Conservation (phyloP, 192 early-diverging fungal genomes). For the Mortierella claussenii region DNA sequence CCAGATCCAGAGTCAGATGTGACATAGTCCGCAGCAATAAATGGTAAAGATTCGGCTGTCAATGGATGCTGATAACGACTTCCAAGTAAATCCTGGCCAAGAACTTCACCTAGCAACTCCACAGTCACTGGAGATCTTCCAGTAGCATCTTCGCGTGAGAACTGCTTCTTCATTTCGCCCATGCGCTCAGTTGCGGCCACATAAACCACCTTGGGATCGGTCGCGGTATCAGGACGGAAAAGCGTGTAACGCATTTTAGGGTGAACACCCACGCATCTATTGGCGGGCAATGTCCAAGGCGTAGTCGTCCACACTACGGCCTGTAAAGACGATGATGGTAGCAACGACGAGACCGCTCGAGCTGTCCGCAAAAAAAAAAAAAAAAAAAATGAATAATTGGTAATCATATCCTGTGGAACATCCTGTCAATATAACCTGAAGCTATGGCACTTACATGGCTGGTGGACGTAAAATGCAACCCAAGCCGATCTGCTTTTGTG, state of each 20-base stretch:
- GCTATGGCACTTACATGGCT: constrained; percentile 56
- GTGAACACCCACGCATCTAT: constrained; percentile 55
- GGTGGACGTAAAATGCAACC: constrained; percentile 66
- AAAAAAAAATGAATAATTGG: constrained; percentile 7
- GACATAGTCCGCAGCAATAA: constrained; percentile 75
- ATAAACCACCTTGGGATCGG: constrained; percentile 21
- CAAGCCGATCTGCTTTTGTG: constrained; percentile 75
- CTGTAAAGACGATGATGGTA: constrained; percentile 13
- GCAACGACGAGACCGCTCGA: constrained; percentile 13
- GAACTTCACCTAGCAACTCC: constrained; percentile 16
- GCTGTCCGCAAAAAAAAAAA: constrained; percentile 8
- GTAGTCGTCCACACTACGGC: constrained; percentile 83
- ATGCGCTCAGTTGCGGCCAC: constrained; percentile 36
- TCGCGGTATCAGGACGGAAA: constrained; percentile 18
- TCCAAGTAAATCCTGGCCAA: constrained; percentile 64
- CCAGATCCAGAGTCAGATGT: constrained; percentile 77
- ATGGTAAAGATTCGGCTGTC: constrained; percentile 52
- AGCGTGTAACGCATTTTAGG: constrained; percentile 37
- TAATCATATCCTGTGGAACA: too few species aligned
- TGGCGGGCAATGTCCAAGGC: constrained; percentile 84
- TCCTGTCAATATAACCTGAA: too few species aligned
- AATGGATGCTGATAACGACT: constrained; percentile 67
- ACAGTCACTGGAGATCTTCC: not conserved
- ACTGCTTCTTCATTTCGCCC: constrained; percentile 38
- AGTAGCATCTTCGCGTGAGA: constrained; percentile 4